Percentiles rank a stretch among this genome's conserved stretches.
These are phyloP conservation scores for Leccinum truebloodii DNA, from an alignment of 768 basidiomycete species.

Conservation along the genomic window DNA sequence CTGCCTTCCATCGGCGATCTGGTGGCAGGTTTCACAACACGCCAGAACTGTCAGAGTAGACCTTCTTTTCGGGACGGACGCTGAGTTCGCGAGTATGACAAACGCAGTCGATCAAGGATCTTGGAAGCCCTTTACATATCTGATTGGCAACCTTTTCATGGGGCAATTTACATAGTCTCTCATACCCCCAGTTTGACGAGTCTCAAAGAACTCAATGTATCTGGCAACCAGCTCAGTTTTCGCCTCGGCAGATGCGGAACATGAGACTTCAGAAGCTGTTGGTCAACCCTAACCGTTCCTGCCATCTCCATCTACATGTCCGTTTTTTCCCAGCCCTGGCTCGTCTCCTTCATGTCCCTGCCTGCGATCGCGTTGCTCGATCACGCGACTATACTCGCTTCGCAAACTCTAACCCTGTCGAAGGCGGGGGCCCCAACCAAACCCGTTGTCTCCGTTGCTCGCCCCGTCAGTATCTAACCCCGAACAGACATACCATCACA, in stretches of 20 bases:
- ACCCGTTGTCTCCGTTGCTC: constrained; percentile 15
- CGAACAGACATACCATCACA: no score
- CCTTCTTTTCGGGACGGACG: no score
- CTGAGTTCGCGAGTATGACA: no score
- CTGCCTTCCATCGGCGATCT: no score
- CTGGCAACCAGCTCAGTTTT: constrained; percentile 56
- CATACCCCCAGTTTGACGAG: constrained; percentile 36
- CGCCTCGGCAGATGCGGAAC: constrained; percentile 63
- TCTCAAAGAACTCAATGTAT: constrained; percentile 60
- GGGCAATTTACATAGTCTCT: no score
- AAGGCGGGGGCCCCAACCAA: background rate
- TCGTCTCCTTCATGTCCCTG: background rate
- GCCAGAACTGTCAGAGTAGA: no score
- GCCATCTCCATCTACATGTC: constrained; percentile 25
- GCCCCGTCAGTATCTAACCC: no score
- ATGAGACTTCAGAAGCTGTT: constrained; percentile 50
- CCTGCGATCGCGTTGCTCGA: constrained; percentile 14
- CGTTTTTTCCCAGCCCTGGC: background rate
- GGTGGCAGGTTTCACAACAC: no score
- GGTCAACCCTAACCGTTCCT: constrained; percentile 66
- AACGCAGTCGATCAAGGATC: no score
- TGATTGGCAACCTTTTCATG: no score
- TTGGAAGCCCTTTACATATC: no score
- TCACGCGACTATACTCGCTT: constrained; percentile 10
- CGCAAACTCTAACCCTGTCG: constrained; percentile 5